A percentile compares a stretch with the other conserved stretches of the same genome.
Conservation (phyloP, 2,329 filamentous ascomycete species). For the Curvularia eragrostidis region DNA sequence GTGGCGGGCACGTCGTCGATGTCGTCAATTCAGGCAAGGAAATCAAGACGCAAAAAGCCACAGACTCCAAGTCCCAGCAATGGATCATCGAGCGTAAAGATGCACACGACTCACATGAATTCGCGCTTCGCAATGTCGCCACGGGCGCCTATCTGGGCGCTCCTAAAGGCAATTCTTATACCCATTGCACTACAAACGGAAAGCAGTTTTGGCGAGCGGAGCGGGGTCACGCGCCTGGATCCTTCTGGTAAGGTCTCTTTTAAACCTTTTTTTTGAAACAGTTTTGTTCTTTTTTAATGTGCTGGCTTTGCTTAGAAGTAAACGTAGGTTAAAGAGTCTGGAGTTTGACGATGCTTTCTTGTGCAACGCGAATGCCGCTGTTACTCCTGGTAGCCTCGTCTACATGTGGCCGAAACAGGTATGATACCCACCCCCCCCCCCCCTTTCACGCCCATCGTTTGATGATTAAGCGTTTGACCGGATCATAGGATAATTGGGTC, state of each 20-base stretch:
- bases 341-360: background rate
- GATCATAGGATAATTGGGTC: background rate
- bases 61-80: background rate
- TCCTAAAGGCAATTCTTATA: background rate
- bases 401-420: background rate
- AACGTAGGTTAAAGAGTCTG: background rate
- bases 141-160: background rate
- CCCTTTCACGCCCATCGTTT: background rate
- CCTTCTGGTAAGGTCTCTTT: slow-evolving; percentile 4
- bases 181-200: background rate
- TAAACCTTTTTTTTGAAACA: no score
- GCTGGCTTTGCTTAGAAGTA: background rate
- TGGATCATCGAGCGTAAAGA: background rate
- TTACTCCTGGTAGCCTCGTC: background rate
- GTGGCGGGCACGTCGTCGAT: background rate
- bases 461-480: background rate
- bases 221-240: slow-evolving; percentile 4
- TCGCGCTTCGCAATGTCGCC: background rate
- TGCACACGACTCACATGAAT: background rate
- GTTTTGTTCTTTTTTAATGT: no score
- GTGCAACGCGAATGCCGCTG: background rate
- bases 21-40: background rate
- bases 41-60: background rate
- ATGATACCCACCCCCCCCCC: no score
- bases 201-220: slow-evolving; percentile 8